Percentiles rank a stretch among this genome's conserved stretches.
Evolutionary conservation across 306 rosid genomes (phyloP).

Genomic region (Acacia acuminata): DNA sequence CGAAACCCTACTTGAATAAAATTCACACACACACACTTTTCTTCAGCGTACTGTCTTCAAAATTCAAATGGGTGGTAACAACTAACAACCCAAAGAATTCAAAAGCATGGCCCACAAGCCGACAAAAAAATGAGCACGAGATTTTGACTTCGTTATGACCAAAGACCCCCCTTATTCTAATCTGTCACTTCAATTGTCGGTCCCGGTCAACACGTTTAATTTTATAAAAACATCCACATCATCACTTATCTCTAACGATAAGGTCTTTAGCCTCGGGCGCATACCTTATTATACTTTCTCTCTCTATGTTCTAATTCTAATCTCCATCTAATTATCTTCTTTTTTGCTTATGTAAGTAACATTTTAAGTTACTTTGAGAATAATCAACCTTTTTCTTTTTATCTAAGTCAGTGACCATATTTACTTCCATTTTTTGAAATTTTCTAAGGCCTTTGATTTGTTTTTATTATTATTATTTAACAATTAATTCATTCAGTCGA

Average conservation of each 20-base stretch:
- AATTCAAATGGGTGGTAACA: not conserved
- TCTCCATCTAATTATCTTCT: not conserved
- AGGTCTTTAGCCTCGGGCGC: not conserved
- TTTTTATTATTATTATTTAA: too few species aligned
- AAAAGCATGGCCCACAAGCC: not conserved
- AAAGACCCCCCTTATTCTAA: not conserved
- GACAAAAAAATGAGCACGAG: conserved; percentile 38
- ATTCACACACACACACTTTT: not conserved
- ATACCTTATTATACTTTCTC: not conserved
- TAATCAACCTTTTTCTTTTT: too few species aligned
- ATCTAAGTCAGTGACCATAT: not conserved
- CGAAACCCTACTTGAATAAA: not conserved
- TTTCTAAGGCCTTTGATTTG: not conserved
- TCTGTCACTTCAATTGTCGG: conserved; percentile 25
- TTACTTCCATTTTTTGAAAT: not conserved
- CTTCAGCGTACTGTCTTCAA: not conserved
- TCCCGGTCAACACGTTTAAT: conserved; percentile 23
- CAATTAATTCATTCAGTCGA: too few species aligned
- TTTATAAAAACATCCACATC: not conserved
- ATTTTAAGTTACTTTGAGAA: not conserved
- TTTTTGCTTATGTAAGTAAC: not conserved
- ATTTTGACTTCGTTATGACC: conserved; percentile 25
- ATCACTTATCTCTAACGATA: not conserved
- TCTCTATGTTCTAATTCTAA: not conserved
- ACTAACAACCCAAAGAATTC: conserved; percentile 22